Evolutionary conservation across 331 rosid genomes (phyloP), one percentile per base, ranked within the genome.

Genomic region (Erythrophleum ivorense): DNA sequence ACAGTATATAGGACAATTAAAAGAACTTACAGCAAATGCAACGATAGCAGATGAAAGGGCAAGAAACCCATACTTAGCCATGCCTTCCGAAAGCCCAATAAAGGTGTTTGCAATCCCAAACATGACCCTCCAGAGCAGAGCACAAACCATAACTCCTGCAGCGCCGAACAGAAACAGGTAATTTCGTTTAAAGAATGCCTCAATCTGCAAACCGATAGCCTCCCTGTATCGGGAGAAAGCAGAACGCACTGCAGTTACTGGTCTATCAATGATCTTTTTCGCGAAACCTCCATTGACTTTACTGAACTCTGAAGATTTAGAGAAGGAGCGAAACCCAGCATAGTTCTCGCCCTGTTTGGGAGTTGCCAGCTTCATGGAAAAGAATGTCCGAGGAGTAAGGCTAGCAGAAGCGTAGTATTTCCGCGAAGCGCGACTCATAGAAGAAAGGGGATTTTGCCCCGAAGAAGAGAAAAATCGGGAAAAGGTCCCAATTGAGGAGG

Each of bases 1-100:
- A 49, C 19, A 36, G n/a, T 7, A 74, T 16, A 45, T 14, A 71
- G 75, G 66, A 36, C 49, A 73, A n/a, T 19, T 53, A 84, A 65
- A 83, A 82, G 84, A 86, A 88, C 98, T 94, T 91, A 96, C 99
- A 73, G 94, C 82, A 41, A 96, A 94, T 82, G 92, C 90, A 78
- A 94, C 98, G 79, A 94, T 91, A 72, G 99, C 97, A 59, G 97
- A 81, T 16, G 99, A 92, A 66, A 96, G 90, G 71, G 98, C 97
- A 38, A 94, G 94, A 81, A 96, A 94, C 49, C 99, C 98, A 78
- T 92, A 96, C 95, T 94, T 96, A 64, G 99, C 98, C 93, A 96
- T 82, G 78, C 99, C 97, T 85, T 96, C 99, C 4, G 97, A 92
- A 52, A 94, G 31, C 3, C 89, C 88, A 80, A 96, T 80, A 71